Evolutionary conservation across 2,329 filamentous ascomycete species (phyloP).

Genomic region (Fusarium domesticum): DNA sequence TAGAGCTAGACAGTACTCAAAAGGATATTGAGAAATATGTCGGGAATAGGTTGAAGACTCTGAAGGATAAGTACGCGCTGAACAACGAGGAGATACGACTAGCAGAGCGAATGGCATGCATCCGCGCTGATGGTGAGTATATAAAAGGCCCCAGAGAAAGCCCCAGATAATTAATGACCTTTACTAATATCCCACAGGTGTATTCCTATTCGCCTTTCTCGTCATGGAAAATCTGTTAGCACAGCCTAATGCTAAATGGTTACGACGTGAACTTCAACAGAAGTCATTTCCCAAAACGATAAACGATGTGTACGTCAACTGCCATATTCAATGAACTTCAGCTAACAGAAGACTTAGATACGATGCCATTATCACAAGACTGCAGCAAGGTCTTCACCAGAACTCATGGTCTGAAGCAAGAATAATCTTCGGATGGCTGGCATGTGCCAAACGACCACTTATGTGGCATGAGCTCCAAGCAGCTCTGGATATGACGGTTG

Average conservation of each 20-base stretch:
- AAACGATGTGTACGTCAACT: neutral
- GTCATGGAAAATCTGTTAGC: conserved; percentile 29
- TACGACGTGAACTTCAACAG: conserved; percentile 10
- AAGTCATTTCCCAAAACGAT: neutral
- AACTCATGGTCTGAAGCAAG: conserved; percentile 15
- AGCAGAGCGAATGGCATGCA: neutral
- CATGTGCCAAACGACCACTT: conserved; percentile 38
- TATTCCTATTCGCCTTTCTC: conserved; percentile 33
- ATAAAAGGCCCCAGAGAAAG: no score
- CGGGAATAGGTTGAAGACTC: neutral
- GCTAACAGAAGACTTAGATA: neutral
- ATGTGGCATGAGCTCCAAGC: conserved; percentile 42
- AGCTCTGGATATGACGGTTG: conserved; percentile 28
- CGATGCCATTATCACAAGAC: neutral
- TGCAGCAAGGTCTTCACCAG: neutral
- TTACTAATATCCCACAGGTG: neutral
- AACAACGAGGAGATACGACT: neutral
- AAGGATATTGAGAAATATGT: conserved; percentile 6
- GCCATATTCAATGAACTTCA: neutral
- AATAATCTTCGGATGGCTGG: conserved; percentile 40
- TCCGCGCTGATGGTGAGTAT: neutral
- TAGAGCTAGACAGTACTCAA: neutral
- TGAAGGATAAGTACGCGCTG: neutral
- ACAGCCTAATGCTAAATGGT: conserved; percentile 10
- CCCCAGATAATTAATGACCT: neutral